Evolutionary conservation across 306 rosid species (phyloP).

Genomic region (Elaeagnus macrophylla): DNA sequence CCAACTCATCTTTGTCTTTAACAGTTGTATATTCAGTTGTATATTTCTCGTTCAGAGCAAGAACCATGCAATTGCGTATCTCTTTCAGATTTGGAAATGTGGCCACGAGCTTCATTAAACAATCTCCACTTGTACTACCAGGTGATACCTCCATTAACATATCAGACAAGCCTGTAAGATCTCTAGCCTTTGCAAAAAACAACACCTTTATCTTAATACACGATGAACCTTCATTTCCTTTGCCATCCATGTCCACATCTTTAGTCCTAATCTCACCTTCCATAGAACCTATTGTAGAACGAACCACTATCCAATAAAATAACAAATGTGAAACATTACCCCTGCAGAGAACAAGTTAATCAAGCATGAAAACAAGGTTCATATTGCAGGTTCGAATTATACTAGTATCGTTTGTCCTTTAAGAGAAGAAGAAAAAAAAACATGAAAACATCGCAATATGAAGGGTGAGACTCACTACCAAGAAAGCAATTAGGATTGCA

Average conservation of each 20-base stretch:
- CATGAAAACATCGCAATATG: no score
- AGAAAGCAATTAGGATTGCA: no score
- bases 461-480: no score
- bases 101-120: conserved; percentile 50
- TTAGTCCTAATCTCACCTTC: neutral
- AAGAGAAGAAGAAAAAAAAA: no score
- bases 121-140: conserved; percentile 64
- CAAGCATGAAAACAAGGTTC: no score
- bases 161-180: conserved; percentile 57
- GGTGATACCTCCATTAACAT: conserved; percentile 53
- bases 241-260: neutral
- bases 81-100: conserved; percentile 66
- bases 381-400: no score
- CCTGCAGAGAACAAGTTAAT: neutral
- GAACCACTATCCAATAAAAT: neutral
- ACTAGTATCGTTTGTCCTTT: no score
- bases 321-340: neutral
- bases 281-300: neutral
- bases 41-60: conserved; percentile 83
- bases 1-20: conserved; percentile 65
- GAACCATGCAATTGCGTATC: conserved; percentile 59
- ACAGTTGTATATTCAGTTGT: conserved; percentile 44
- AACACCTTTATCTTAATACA: conserved; percentile 54
- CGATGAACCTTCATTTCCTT: conserved; percentile 11
- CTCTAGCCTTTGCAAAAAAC: conserved; percentile 89